Conservation (phyloP, 73 alveolate genomes). For the Uronychia setigera region DNA sequence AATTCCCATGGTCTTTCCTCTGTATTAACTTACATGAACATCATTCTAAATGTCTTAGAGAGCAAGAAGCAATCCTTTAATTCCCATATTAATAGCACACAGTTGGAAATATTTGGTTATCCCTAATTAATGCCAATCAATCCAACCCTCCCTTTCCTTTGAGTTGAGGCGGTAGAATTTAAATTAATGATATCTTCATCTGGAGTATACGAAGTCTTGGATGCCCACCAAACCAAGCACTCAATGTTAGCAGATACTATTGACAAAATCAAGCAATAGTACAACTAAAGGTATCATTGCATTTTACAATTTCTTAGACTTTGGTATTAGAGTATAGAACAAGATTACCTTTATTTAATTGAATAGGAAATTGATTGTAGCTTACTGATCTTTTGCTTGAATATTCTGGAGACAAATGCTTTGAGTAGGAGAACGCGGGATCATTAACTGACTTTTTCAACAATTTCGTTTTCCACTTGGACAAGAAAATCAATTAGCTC, state of each 20-base stretch:
- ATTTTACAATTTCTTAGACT: slow-evolving; percentile 9
- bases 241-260: slow-evolving; percentile 7
- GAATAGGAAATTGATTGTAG: too few relatives aligned
- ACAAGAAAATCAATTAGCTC: slow-evolving; percentile 30
- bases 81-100: slow-evolving; percentile 44
- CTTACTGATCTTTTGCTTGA: slow-evolving; percentile 32
- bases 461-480: slow-evolving; percentile 20
- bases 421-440: slow-evolving; percentile 26
- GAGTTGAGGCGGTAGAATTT: background rate
- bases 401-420: slow-evolving; percentile 17
- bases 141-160: too few relatives aligned
- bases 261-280: slow-evolving; percentile 26
- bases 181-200: slow-evolving; percentile 37
- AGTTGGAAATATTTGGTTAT: too few relatives aligned
- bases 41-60: slow-evolving; percentile 79
- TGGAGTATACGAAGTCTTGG: slow-evolving; percentile 27
- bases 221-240: slow-evolving; percentile 33
- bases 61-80: slow-evolving; percentile 58
- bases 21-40: slow-evolving; percentile 82
- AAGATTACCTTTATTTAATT: too few relatives aligned
- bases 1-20: slow-evolving; percentile 83
- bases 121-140: too few relatives aligned
- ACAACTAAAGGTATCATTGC: slow-evolving; percentile 33
- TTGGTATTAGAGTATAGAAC: too few relatives aligned
- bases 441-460: slow-evolving; percentile 30